These are phyloP conservation scores for Chaetomium olivaceum DNA, from an alignment of 2,329 filamentous ascomycete genomes.

Conservation along the genomic window DNA sequence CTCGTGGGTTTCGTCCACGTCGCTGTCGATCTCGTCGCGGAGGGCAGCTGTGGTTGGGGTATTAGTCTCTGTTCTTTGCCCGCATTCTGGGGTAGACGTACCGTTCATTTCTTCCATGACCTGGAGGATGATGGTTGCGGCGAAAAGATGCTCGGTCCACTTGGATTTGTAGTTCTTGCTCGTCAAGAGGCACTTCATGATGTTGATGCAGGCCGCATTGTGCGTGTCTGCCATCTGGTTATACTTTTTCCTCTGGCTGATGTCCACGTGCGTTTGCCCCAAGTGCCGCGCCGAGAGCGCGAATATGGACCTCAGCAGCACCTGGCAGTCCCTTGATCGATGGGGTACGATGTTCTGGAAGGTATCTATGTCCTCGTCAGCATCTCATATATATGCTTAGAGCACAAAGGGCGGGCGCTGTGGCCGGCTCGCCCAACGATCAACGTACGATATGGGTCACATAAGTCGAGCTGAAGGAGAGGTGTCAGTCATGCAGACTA, in stretches of 20 bases:
- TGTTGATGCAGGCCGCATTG: slow-evolving; percentile 52
- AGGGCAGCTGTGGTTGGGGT: slow-evolving; percentile 4
- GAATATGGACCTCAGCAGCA: slow-evolving; percentile 58
- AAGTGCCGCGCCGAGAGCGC: slow-evolving; percentile 58
- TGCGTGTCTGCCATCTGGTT: slow-evolving; percentile 54
- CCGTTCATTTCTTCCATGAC: slow-evolving; percentile 57
- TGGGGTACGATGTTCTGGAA: slow-evolving; percentile 57
- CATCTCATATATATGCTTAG: neutral
- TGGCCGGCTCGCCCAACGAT: neutral
- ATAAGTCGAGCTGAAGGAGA: slow-evolving; percentile 43
- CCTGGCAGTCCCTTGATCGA: slow-evolving; percentile 51
- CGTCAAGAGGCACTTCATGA: slow-evolving; percentile 43
- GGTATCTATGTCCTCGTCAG: slow-evolving; percentile 37
- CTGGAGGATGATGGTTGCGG: slow-evolving; percentile 57
- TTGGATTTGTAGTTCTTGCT: slow-evolving; percentile 46
- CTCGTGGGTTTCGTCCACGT: neutral
- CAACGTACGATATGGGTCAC: slow-evolving; percentile 38
- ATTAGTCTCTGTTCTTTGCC: neutral
- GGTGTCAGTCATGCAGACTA: slow-evolving; percentile 1
- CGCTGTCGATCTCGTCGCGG: neutral
- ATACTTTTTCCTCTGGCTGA: slow-evolving; percentile 39
- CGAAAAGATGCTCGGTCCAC: slow-evolving; percentile 53
- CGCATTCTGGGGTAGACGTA: slow-evolving; percentile 13
- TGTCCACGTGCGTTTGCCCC: slow-evolving; percentile 41
- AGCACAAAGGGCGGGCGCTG: too few relatives aligned